Base-by-base conservation (phyloP, 345 rosid species). In the Kernera saxatilis region DNA sequence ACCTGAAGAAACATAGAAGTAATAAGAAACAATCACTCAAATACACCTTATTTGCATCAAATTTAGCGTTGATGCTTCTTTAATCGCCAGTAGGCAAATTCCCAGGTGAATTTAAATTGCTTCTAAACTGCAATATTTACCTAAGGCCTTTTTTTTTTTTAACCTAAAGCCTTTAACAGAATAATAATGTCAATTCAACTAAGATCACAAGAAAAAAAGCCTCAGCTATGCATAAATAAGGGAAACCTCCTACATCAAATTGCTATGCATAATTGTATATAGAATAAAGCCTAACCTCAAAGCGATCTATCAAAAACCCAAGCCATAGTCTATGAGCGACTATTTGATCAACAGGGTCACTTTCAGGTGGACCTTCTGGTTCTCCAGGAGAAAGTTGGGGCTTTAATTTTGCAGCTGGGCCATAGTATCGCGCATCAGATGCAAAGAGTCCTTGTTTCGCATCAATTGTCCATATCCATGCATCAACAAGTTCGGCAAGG, bases 391-490 rank as follows among this genome's bases (percentile, higher is more conserved):
- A 69, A 79, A 92, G 91, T 22, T 90, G 93, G 64, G 97, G 98
- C 83, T 88, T 87, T 75, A 92, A 70, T 71, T 85, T 90, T 45
- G 97, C 90, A 65, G 88, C 83, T 44, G 98, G 95, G 61, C 93
- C 97, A 59, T 86, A 75, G 56, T 77, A 82, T 71, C 81, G 81
- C 70, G 80, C 82, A 49, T 86, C 95, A 78, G 84, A 83, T 33
- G 95, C 97, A 80, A 90, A 92, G 45, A 92, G 87, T 52, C 98
- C 98, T 49, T 89, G 82, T 72, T 84, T 92, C 9, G 90, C 82
- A 74, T 90, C 97, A 68, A 92, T 85, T 79, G 95, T 92, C 98
- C 98, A 92, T 70, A 87, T 76, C 98, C 95, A 92, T 58, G 98
- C 98, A 87, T 90, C 98, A 68, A 92, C 95, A 70, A 92, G 97